phyloP scores from a whole-genome alignment of 1,139 yeast genomes.

The Yamadazyma songkhlaensis region DNA sequence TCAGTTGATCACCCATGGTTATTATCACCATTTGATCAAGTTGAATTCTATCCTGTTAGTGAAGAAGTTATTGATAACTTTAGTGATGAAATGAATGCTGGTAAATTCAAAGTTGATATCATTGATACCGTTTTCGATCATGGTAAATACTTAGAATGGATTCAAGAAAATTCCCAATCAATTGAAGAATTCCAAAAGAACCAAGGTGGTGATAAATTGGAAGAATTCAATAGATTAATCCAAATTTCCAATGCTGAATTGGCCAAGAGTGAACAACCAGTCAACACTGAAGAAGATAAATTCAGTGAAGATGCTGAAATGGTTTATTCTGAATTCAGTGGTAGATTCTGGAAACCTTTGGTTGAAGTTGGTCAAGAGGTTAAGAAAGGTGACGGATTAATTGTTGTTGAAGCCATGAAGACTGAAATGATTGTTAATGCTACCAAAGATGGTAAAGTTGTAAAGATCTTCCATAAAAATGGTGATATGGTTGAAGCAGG shows the following conservation, averaged over 20 bases:
- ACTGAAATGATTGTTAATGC: constrained; percentile 91
- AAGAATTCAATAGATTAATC: constrained; percentile 78
- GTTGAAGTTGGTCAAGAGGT: constrained; percentile 81
- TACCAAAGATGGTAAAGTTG: constrained; percentile 70
- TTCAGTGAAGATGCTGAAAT: constrained; percentile 75
- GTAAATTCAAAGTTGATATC: constrained; percentile 72
- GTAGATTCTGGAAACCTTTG: constrained; percentile 93
- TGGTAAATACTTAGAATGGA: constrained; percentile 73
- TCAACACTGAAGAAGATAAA: constrained; percentile 40
- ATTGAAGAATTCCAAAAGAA: constrained; percentile 65
- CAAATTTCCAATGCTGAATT: constrained; percentile 81
- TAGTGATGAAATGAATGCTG: constrained; percentile 76
- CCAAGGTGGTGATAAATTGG: constrained; percentile 78
- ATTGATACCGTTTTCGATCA: constrained; percentile 82
- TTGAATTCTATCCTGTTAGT: constrained; percentile 87
- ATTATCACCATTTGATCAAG: constrained; percentile 86
- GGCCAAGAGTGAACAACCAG: constrained; percentile 44
- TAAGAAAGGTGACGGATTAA: constrained; percentile 69
- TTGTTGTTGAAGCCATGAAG: constrained; percentile 97
- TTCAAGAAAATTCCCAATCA: constrained; percentile 66
- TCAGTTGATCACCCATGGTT: constrained; percentile 77
- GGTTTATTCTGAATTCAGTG: constrained; percentile 92
- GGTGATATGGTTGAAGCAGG: constrained; percentile 98
- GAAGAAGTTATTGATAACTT: constrained; percentile 76
- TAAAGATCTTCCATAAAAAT: constrained; percentile 71